Percentiles rank a stretch among this genome's conserved stretches.
phyloP scores from a whole-genome alignment of 1,284 basidiomycete species.

The Sporisorium exsertum region DNA sequence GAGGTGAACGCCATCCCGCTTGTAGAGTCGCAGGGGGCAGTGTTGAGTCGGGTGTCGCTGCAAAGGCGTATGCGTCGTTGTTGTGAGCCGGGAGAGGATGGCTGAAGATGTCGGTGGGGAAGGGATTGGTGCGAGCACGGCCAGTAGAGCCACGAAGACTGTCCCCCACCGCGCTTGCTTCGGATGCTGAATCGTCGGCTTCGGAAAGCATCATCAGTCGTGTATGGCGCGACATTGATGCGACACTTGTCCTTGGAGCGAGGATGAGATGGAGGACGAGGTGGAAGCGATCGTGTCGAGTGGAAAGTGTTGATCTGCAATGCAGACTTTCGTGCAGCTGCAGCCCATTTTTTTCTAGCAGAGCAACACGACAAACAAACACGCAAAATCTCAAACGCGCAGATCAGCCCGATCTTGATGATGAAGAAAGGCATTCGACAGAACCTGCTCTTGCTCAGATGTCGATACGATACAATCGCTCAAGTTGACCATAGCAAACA shows the following conservation, averaged over 20 bases:
- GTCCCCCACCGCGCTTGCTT: constrained; percentile 14
- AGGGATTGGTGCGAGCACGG: not conserved
- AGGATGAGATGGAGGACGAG: not conserved
- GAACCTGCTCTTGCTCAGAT: not conserved
- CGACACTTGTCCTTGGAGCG: not conserved
- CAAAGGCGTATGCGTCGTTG: constrained; percentile 6
- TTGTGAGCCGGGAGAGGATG: not conserved
- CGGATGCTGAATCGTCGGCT: constrained; percentile 3
- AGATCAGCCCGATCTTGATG: not conserved
- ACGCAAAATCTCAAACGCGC: not conserved
- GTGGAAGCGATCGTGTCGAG: not conserved
- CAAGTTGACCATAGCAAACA: not conserved
- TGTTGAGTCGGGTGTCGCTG: constrained; percentile 9
- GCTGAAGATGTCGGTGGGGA: constrained; percentile 3
- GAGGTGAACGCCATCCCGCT: not conserved
- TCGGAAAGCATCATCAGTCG: not conserved
- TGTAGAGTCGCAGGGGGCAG: not conserved
- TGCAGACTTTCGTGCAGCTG: constrained; percentile 9
- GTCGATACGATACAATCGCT: not conserved
- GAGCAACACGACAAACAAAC: constrained; percentile 15
- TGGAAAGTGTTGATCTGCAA: not conserved
- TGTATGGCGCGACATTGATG: constrained; percentile 6
- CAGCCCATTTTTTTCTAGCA: not conserved
- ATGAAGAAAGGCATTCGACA: not conserved
- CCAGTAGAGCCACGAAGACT: constrained; percentile 10